phyloP scores from a whole-genome alignment of 495 filamentous ascomycete species.

The Aspergillus ostianus region DNA sequence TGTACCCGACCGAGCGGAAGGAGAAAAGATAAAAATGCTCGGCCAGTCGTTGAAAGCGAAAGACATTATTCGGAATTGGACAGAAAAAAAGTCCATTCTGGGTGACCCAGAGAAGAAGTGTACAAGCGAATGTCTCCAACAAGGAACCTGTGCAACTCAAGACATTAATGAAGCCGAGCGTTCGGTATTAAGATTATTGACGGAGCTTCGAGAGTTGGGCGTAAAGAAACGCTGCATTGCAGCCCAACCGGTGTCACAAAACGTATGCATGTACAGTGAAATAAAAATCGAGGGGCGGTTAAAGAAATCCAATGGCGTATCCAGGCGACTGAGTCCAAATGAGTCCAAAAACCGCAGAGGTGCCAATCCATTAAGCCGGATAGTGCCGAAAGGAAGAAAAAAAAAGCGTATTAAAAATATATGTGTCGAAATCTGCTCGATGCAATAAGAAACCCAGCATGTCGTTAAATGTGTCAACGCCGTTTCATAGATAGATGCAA shows the following conservation, averaged over 20 bases:
- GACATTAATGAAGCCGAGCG: slow-evolving; percentile 12
- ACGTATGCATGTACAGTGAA: slow-evolving; percentile 35
- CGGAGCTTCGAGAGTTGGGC: slow-evolving; percentile 24
- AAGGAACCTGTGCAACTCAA: slow-evolving; percentile 14
- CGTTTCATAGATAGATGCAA: slow-evolving; percentile 35
- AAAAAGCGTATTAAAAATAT: slow-evolving; percentile 37
- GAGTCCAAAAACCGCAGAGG: slow-evolving; percentile 11
- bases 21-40: slow-evolving; percentile 32
- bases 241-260: slow-evolving; percentile 15
- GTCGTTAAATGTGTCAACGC: slow-evolving; percentile 43
- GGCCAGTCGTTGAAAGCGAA: slow-evolving; percentile 41
- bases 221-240: slow-evolving; percentile 4
- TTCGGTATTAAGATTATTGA: slow-evolving; percentile 49
- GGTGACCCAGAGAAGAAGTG: slow-evolving; percentile 22
- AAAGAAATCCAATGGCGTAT: background rate
- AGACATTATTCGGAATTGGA: slow-evolving; percentile 39
- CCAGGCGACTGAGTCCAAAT: slow-evolving; percentile 8
- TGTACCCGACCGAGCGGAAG: slow-evolving; percentile 40
- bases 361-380: slow-evolving; percentile 15
- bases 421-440: slow-evolving; percentile 47
- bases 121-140: slow-evolving; percentile 47
- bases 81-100: slow-evolving; percentile 20
- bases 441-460: slow-evolving; percentile 44
- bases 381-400: slow-evolving; percentile 8
- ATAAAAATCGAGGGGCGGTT: slow-evolving; percentile 2